A percentile compares a stretch with the other conserved stretches of the same genome.
phyloP scores from a whole-genome alignment of 805 yeast genomes.

The Candida michaelii region DNA sequence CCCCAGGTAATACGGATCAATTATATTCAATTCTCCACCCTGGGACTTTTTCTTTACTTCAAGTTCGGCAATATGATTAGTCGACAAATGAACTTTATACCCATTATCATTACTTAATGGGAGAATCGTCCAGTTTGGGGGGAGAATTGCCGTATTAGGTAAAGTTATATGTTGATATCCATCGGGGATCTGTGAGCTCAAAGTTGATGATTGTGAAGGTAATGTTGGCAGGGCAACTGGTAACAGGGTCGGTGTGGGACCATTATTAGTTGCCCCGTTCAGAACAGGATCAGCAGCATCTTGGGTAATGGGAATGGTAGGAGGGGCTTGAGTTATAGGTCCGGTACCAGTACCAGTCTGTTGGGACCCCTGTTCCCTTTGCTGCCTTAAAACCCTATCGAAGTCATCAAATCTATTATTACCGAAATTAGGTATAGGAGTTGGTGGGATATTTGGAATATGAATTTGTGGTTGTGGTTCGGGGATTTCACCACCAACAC shows the following conservation, averaged over 20 bases:
- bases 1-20: slow-evolving; percentile 14
- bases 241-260: too few species aligned
- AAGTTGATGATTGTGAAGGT: too few species aligned
- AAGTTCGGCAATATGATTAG: slow-evolving; percentile 17
- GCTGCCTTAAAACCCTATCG: slow-evolving; percentile 8
- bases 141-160: slow-evolving; percentile 26
- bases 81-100: slow-evolving; percentile 22
- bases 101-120: slow-evolving; percentile 19
- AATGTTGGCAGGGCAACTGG: too few species aligned
- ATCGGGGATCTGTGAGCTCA: not conserved
- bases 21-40: slow-evolving; percentile 15
- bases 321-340: slow-evolving; percentile 5
- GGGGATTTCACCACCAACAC: not conserved
- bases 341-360: too few species aligned
- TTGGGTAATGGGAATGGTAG: too few species aligned
- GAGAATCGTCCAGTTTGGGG: slow-evolving; percentile 31
- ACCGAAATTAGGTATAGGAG: not conserved
- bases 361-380: slow-evolving; percentile 11
- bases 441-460: not conserved
- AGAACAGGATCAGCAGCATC: too few species aligned
- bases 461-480: too few species aligned
- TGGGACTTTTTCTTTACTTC: slow-evolving; percentile 10
- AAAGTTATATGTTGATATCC: slow-evolving; percentile 21
- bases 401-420: slow-evolving; percentile 12
- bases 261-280: too few species aligned